phyloP scores from a whole-genome alignment of 495 filamentous ascomycete species.

The Xylaria curta region DNA sequence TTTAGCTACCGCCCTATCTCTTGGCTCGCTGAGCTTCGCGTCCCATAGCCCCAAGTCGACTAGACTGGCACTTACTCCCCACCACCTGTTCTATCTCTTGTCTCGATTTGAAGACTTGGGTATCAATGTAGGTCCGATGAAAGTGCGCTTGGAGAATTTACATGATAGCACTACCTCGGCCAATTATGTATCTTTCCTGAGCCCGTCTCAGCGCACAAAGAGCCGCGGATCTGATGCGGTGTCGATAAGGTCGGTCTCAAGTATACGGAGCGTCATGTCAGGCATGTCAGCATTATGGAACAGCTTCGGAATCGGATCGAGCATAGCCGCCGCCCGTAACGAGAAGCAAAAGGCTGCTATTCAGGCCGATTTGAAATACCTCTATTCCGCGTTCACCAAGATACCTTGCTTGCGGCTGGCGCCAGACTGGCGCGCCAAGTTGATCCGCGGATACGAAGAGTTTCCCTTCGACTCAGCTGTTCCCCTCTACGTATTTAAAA shows the following conservation, averaged over 20 bases:
- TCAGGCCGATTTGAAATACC: conserved; percentile 87
- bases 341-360: conserved; percentile 87
- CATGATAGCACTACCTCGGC: conserved; percentile 84
- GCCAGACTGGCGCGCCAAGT: conserved; percentile 84
- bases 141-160: conserved; percentile 91
- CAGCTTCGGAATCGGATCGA: conserved; percentile 77
- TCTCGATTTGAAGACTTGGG: conserved; percentile 92
- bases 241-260: conserved; percentile 94
- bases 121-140: conserved; percentile 93
- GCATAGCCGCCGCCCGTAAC: conserved; percentile 75
- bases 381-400: conserved; percentile 98
- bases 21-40: conserved; percentile 81
- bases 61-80: conserved; percentile 92
- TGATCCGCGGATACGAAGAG: conserved; percentile 93
- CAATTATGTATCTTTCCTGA: conserved; percentile 95
- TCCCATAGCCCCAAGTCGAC: conserved; percentile 85
- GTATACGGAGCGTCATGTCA: conserved; percentile 96
- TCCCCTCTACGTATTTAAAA: conserved; percentile 93
- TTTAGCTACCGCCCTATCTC: conserved; percentile 82
- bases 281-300: conserved; percentile 93
- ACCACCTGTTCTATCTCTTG: conserved; percentile 95
- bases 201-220: conserved; percentile 75
- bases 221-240: conserved; percentile 80
- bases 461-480: conserved; percentile 99
- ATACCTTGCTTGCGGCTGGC: conserved; percentile 88